phyloP scores from a whole-genome alignment of 345 rosid species.

The Psidium friedrichsthalianum region DNA sequence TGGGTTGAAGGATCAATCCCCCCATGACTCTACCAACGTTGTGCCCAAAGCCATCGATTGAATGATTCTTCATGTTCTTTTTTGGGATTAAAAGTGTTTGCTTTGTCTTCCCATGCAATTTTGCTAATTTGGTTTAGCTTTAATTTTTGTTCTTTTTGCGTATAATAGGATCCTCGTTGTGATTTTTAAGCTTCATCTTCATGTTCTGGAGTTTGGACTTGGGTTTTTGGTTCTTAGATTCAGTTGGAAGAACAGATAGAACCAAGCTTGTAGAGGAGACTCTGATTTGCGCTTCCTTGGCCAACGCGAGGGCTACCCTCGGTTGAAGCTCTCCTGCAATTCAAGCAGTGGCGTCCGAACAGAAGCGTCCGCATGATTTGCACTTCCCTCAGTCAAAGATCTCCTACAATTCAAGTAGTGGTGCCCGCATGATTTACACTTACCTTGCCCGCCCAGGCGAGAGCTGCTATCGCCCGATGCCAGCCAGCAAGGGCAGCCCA shows the following conservation, averaged over 20 bases:
- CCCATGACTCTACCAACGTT: constrained; percentile 16
- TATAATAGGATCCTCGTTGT: not conserved
- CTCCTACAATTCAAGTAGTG: too few species aligned
- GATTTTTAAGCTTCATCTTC: not conserved
- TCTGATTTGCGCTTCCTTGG: not conserved
- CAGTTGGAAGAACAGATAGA: not conserved
- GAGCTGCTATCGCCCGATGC: too few species aligned
- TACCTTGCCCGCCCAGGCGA: too few species aligned
- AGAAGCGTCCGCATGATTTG: too few species aligned
- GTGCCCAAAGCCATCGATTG: constrained; percentile 29
- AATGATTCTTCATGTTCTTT: not conserved
- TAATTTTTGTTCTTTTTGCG: not conserved
- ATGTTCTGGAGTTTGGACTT: not conserved
- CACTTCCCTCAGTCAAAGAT: too few species aligned
- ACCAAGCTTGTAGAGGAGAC: not conserved
- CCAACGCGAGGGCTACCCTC: too few species aligned
- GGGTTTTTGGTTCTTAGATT: not conserved
- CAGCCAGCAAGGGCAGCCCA: too few species aligned
- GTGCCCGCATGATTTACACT: too few species aligned
- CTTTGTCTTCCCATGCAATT: not conserved
- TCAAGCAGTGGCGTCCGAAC: too few species aligned
- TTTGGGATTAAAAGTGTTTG: not conserved
- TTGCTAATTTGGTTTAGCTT: not conserved
- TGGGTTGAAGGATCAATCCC: constrained; percentile 7
- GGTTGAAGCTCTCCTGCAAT: too few species aligned